Evolutionary conservation across 129 eudicot species (phyloP), one percentile per base, ranked within the genome.

Genomic region (Daucus carota): DNA sequence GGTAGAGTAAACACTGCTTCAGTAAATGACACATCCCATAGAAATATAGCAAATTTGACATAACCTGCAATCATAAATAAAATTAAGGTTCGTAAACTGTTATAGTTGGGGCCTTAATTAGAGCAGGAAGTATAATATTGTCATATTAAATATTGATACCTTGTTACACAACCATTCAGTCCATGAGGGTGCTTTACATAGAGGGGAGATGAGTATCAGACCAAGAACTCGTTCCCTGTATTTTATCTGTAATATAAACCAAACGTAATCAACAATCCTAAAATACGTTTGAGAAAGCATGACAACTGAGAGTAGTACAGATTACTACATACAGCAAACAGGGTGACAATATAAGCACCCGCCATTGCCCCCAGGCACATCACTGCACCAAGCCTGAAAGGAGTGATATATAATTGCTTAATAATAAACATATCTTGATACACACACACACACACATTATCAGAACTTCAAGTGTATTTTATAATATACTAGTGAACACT

Each of bases 341-440:
- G 81, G 32, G 96, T 88, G 76, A 95, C 93, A 54, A 95, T 84
- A 81, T 95, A 95, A 79, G 97, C 99, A 73, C 99, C 99, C 6
- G 99, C 96, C 81, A 82, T 89, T 42, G 92, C 96, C 71, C 99
- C 99, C 99, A 95, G 84, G 87, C 97, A 91, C 99, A 95, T 95
- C 67, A 95, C 99, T 70, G 97, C 88, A 79, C 95, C 94, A 77
- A 95, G 96, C 88, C 99, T 95, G 82, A 75, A 75, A 45, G 78
- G 43, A 45, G 46, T 57, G n/a, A 76, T 42, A n/a, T n/a, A n/a
- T n/a, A n/a, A n/a, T n/a, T n/a, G n/a, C n/a, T n/a, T n/a, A n/a
- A n/a, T n/a, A n/a, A n/a, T n/a, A n/a, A n/a, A n/a, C n/a, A n/a
- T n/a, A n/a, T n/a, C n/a, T n/a, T n/a, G n/a, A n/a, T n/a, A n/a